These are phyloP conservation scores for Beauveria brongniartii DNA, from an alignment of 2,329 filamentous ascomycete genomes.

Conservation along the genomic window DNA sequence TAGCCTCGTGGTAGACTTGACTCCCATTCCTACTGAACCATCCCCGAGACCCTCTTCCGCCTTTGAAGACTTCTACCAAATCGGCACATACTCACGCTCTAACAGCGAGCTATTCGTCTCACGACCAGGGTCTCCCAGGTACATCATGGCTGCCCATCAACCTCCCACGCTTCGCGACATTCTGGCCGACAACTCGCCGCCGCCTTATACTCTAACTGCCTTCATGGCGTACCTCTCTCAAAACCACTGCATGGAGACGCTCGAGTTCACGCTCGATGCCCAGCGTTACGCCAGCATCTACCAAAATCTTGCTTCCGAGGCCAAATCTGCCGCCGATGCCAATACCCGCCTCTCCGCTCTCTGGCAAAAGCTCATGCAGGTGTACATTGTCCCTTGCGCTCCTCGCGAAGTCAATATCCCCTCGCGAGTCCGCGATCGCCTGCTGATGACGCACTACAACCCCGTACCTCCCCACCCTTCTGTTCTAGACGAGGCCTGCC, in stretches of 20 bases:
- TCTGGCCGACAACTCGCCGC: constrained; percentile 72
- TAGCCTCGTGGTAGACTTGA: constrained; percentile 36
- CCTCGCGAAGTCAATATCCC: constrained; percentile 88
- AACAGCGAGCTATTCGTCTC: constrained; percentile 40
- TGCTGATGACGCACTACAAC: constrained; percentile 51
- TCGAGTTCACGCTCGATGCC: constrained; percentile 94
- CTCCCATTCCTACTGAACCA: constrained; percentile 32
- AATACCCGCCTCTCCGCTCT: constrained; percentile 65
- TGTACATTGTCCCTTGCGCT: constrained; percentile 80
- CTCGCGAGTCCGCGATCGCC: constrained; percentile 70
- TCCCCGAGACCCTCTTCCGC: constrained; percentile 37
- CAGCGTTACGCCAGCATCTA: constrained; percentile 67
- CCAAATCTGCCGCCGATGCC: constrained; percentile 31
- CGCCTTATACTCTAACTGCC: constrained; percentile 82
- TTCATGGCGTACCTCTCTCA: constrained; percentile 97
- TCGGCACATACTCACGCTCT: constrained; percentile 36
- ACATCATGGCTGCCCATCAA: constrained; percentile 25
- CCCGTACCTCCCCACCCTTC: constrained; percentile 64
- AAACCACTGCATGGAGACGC: constrained; percentile 91
- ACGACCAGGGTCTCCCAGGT: constrained; percentile 28
- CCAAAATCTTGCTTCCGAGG: constrained; percentile 32
- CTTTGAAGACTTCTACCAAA: constrained; percentile 35
- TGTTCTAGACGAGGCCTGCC: constrained; percentile 71
- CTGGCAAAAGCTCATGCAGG: constrained; percentile 82
- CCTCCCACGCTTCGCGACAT: constrained; percentile 77